phyloP scores from a whole-genome alignment of 2,329 filamentous ascomycete species.

The Ophiostoma australiae region DNA sequence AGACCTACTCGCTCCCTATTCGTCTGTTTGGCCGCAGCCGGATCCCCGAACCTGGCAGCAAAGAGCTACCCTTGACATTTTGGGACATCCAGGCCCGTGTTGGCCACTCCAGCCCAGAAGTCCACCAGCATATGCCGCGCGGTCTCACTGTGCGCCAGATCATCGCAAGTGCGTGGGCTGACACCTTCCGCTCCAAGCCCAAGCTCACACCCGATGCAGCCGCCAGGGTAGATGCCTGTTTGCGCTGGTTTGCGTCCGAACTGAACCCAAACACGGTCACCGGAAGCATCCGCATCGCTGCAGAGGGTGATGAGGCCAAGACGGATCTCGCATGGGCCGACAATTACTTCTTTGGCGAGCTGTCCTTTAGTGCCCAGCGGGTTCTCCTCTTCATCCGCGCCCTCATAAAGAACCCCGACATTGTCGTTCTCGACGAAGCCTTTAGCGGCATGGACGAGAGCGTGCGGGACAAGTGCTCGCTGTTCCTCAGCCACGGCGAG shows the following conservation, averaged over 20 bases:
- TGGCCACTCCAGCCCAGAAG: slow-evolving; percentile 89
- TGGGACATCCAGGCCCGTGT: slow-evolving; percentile 89
- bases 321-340: slow-evolving; percentile 58
- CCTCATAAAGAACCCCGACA: slow-evolving; percentile 71
- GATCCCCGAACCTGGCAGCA: slow-evolving; percentile 59
- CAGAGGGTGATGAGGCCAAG: background rate
- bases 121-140: slow-evolving; percentile 87
- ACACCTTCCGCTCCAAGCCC: slow-evolving; percentile 73
- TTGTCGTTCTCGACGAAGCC: slow-evolving; percentile 81
- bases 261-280: slow-evolving; percentile 52
- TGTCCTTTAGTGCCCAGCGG: slow-evolving; percentile 78
- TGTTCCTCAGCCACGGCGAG: slow-evolving; percentile 68
- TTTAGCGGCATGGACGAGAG: slow-evolving; percentile 79
- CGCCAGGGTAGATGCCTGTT: slow-evolving; percentile 59
- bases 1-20: slow-evolving; percentile 85
- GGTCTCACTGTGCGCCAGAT: slow-evolving; percentile 66
- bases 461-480: slow-evolving; percentile 78
- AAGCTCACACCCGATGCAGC: slow-evolving; percentile 54
- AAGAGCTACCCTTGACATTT: slow-evolving; percentile 65
- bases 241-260: slow-evolving; percentile 74
- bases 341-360: slow-evolving; percentile 62
- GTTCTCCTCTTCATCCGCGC: slow-evolving; percentile 79
- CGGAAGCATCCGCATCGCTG: slow-evolving; percentile 1
- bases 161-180: slow-evolving; percentile 82
- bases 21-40: slow-evolving; percentile 78